Conservation (phyloP, 805 yeast species). For the Teunomyces pallodes region DNA sequence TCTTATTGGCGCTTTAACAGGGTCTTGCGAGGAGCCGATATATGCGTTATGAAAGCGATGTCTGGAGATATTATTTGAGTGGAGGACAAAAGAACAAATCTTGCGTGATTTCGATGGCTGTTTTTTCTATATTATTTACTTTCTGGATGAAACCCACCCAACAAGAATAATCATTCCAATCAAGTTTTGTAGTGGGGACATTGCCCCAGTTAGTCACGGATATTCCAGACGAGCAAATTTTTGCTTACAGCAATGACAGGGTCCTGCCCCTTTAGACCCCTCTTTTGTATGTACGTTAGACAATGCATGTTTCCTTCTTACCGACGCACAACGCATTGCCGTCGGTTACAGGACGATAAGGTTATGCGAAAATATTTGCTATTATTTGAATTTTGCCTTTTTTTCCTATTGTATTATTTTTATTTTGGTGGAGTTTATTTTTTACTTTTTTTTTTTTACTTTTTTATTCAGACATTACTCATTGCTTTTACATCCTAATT, state of each 20-base stretch:
- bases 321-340: not conserved
- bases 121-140: not conserved
- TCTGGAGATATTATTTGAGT: not conserved
- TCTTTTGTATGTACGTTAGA: no score
- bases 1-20: no score
- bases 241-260: no score
- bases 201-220: not conserved
- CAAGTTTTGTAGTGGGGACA: not conserved
- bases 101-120: slow-evolving; percentile 1
- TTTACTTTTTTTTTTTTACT: not conserved
- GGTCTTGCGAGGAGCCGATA: not conserved
- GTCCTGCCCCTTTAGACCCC: no score
- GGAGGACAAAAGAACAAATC: not conserved
- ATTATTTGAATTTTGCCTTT: not conserved
- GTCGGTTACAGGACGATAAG: not conserved
- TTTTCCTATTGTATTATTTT: not conserved
- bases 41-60: not conserved
- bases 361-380: not conserved
- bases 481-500: not conserved
- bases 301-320: no score
- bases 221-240: no score
- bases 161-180: not conserved
- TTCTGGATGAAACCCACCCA: not conserved
- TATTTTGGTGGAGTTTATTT: not conserved
- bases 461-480: not conserved